phyloP scores from a whole-genome alignment of 2,329 filamentous ascomycete genomes.

The Diplodia mutila region DNA sequence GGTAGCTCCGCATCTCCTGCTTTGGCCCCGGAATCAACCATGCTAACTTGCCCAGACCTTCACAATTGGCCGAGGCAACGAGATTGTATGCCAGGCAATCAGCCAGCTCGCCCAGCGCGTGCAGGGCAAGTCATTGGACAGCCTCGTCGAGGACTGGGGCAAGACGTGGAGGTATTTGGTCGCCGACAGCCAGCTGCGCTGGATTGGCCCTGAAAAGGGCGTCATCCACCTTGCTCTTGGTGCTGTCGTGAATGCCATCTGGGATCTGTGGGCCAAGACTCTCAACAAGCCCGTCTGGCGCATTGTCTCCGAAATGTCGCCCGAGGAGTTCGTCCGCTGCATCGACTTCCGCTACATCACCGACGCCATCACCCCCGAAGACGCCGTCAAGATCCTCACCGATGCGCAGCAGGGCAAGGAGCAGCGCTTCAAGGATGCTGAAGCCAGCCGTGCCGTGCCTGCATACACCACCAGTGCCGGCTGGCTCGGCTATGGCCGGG shows the following conservation, averaged over 20 bases:
- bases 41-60: constrained; percentile 58
- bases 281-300: constrained; percentile 88
- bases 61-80: constrained; percentile 87
- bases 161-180: constrained; percentile 91
- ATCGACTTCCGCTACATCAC: constrained; percentile 96
- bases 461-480: constrained; percentile 90
- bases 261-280: constrained; percentile 93
- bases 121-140: constrained; percentile 71
- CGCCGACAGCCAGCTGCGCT: constrained; percentile 84
- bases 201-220: constrained; percentile 93
- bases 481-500: constrained; percentile 88
- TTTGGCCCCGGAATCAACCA: not conserved
- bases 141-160: constrained; percentile 80
- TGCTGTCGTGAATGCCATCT: constrained; percentile 86
- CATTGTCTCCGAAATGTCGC: constrained; percentile 86
- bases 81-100: constrained; percentile 87
- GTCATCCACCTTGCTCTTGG: constrained; percentile 91
- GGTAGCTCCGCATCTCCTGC: constrained; percentile 50
- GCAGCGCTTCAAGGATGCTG: constrained; percentile 72
- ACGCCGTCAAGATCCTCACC: constrained; percentile 73
- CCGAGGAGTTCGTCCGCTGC: constrained; percentile 82
- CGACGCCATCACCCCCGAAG: constrained; percentile 85
- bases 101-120: constrained; percentile 76
- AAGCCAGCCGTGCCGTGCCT: constrained; percentile 75
- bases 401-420: constrained; percentile 69